Base-by-base conservation (phyloP, 305 asterid genomes). In the Rubia balearica region DNA sequence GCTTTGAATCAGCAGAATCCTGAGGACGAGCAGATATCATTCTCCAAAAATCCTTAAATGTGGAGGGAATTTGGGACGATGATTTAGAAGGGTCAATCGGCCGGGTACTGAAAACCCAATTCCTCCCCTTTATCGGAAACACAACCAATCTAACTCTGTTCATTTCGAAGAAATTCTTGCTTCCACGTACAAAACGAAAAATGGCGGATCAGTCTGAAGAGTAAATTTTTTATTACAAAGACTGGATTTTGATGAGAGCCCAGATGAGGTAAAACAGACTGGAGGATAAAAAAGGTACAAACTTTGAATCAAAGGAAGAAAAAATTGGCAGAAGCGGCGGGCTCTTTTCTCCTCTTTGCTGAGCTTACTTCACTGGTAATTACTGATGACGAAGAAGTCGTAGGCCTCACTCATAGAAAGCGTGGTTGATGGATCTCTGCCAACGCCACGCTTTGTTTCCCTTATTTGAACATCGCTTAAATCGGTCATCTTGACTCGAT, bases 41-140 rank as follows among this genome's bases (percentile, higher is more conserved):
- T 65, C 46, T 74, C 88, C 83, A 88, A 67, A 91, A 89, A 19
- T 86, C 88, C 75, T 80, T 91, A 67, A 94, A 70, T 36, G 98
- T 89, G 74, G 96, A 82, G n/a, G 97, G 98, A 74, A 81, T 40
- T 76, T 75, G 72, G 40, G 93, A 78, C 51, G 89, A 85, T 62
- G 88, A 85, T 61, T 43, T 19, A 24, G 55, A 46, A 36, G 89
- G 86, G 64, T 94, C 96, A 71, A 87, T 65, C 76, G 92, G 82
- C 70, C 86, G 88, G 75, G 53, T 63, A 79, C 87, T 84, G 77
- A 94, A 94, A 67, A 93, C 91, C 99, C 99, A 94, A 69, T 86
- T 94, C 79, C 95, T 89, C 49, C 99, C 97, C 76, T 74, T 88
- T 73, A 94, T 85, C 41, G 98, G 99, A 70, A 94, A 91, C 79